Conservation (phyloP, 805 yeast species). For the Candida stauntonica region DNA sequence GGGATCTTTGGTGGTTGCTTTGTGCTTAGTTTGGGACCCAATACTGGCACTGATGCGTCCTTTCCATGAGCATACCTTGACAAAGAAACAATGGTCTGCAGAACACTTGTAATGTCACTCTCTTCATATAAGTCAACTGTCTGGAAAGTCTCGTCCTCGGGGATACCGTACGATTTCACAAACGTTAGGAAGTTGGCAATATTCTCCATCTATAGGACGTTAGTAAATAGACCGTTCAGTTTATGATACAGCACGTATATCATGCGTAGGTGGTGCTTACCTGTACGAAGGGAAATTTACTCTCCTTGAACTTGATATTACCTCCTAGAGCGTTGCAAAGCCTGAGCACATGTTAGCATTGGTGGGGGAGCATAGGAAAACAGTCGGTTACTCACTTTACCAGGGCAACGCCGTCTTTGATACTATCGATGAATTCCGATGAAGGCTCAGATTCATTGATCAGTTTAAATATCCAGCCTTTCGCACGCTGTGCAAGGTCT, state of each 20-base stretch:
- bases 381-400: conserved; percentile 31
- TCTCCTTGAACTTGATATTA: conserved; percentile 46
- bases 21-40: conserved; percentile 54
- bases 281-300: conserved; percentile 68
- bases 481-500: conserved; percentile 36
- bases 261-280: no score
- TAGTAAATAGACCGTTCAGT: no score
- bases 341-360: conserved; percentile 1
- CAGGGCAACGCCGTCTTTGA: conserved; percentile 60
- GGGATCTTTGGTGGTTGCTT: conserved; percentile 49
- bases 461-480: conserved; percentile 49
- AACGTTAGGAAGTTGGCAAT: conserved; percentile 65
- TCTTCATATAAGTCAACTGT: conserved; percentile 71
- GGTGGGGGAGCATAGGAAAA: not conserved
- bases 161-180: conserved; percentile 62
- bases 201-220: conserved; percentile 63
- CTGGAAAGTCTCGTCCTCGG: conserved; percentile 77
- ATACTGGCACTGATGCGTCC: conserved; percentile 44
- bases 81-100: conserved; percentile 68
- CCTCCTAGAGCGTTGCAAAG: conserved; percentile 40
- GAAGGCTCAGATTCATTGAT: conserved; percentile 32
- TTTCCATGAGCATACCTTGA: conserved; percentile 62
- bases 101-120: conserved; percentile 73
- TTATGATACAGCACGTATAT: no score
- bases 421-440: conserved; percentile 45